phyloP scores from a whole-genome alignment of 2,329 filamentous ascomycete species.

The Penicillium sumatraense region DNA sequence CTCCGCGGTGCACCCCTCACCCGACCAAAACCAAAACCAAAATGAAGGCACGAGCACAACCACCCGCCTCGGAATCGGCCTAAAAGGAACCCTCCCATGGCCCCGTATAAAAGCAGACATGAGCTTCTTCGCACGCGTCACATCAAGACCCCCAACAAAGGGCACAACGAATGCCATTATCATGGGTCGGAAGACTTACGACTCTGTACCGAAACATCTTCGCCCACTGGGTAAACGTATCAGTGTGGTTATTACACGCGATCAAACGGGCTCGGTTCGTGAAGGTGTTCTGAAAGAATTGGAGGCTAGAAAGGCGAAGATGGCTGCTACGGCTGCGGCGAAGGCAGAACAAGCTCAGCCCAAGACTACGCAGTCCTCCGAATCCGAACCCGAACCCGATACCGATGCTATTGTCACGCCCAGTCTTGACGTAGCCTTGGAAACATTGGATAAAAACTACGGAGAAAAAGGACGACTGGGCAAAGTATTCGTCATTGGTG shows the following conservation, averaged over 20 bases:
- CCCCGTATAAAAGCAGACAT: slow-evolving; percentile 87
- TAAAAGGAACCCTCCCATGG: slow-evolving; percentile 81
- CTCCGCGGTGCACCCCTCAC: slow-evolving; percentile 14
- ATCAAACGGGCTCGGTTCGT: slow-evolving; percentile 34
- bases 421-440: slow-evolving; percentile 64
- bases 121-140: slow-evolving; percentile 91
- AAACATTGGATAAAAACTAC: slow-evolving; percentile 37
- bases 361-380: slow-evolving; percentile 2
- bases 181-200: slow-evolving; percentile 98
- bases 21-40: slow-evolving; percentile 63
- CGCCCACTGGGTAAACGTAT: slow-evolving; percentile 78
- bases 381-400: slow-evolving; percentile 23
- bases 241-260: slow-evolving; percentile 78
- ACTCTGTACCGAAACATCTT: slow-evolving; percentile 79
- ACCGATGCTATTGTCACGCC: slow-evolving; percentile 56
- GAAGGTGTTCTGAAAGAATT: slow-evolving; percentile 42
- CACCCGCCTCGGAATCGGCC: slow-evolving; percentile 83
- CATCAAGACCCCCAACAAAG: slow-evolving; percentile 60
- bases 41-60: background rate
- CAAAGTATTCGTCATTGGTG: slow-evolving; percentile 85
- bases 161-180: slow-evolving; percentile 72
- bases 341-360: slow-evolving; percentile 9
- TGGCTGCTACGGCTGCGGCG: slow-evolving; percentile 24
- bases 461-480: slow-evolving; percentile 45
- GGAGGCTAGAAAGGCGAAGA: slow-evolving; percentile 31